Percentiles rank a stretch among this genome's conserved stretches.
phyloP scores from a whole-genome alignment of 2,329 filamentous ascomycete genomes.

The Hypoxylon sp. region DNA sequence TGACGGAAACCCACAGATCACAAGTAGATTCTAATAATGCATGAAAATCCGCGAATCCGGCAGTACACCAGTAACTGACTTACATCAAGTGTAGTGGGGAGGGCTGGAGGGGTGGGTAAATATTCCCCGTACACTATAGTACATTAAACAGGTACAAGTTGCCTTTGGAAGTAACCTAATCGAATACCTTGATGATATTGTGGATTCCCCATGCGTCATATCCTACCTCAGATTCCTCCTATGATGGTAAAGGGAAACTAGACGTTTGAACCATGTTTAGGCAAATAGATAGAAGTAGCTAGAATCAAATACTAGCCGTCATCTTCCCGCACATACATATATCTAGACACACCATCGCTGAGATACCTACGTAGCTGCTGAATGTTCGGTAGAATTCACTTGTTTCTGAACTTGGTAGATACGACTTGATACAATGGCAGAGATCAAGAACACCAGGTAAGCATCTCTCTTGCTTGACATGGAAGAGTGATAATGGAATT shows the following conservation, averaged over 20 bases:
- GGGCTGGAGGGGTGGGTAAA: conserved; percentile 20
- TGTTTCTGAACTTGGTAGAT: background rate
- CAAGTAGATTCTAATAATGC: background rate
- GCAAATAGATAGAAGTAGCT: conserved; percentile 33
- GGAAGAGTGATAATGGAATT: background rate
- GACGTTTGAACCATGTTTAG: conserved; percentile 22
- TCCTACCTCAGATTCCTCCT: background rate
- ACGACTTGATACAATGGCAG: conserved; percentile 45
- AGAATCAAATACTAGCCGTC: conserved; percentile 25
- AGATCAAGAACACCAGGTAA: conserved; percentile 50
- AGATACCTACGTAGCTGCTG: background rate
- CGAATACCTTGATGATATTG: conserved; percentile 18
- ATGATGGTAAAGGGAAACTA: conserved; percentile 19
- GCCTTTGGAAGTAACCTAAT: conserved; percentile 14
- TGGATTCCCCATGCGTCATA: conserved; percentile 39
- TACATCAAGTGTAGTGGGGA: background rate
- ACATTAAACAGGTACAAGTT: conserved; percentile 24
- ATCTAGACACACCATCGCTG: conserved; percentile 16
- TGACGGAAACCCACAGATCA: background rate
- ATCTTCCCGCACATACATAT: conserved; percentile 31
- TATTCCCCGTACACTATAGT: conserved; percentile 14
- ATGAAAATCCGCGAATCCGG: background rate
- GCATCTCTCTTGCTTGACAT: conserved; percentile 2
- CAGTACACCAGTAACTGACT: background rate
- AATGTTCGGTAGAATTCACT: background rate